Conservation (phyloP, 1,139 yeast species). For the Meyerozyma athensensis region DNA sequence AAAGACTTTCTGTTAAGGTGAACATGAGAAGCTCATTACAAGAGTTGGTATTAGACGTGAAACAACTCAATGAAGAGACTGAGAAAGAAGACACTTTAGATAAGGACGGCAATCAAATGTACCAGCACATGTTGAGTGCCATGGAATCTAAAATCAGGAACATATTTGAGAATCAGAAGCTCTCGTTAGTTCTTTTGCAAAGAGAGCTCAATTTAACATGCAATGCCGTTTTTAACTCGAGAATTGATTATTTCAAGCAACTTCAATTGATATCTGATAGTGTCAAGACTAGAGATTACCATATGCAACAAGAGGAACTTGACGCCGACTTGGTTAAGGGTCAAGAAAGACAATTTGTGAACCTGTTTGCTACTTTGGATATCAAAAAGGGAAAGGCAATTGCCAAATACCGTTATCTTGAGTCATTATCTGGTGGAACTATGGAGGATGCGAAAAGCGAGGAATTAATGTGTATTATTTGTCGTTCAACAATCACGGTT, state of each 20-base stretch:
- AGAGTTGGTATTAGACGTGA: slow-evolving; percentile 23
- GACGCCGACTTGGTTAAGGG: slow-evolving; percentile 9
- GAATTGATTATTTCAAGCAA: slow-evolving; percentile 77
- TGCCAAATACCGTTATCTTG: slow-evolving; percentile 59
- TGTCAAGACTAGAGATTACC: slow-evolving; percentile 37
- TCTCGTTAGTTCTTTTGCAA: slow-evolving; percentile 34
- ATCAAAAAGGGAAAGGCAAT: slow-evolving; percentile 33
- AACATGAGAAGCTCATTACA: slow-evolving; percentile 25
- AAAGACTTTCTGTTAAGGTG: slow-evolving; percentile 27
- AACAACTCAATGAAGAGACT: slow-evolving; percentile 22
- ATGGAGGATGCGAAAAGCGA: slow-evolving; percentile 21
- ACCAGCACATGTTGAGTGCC: slow-evolving; percentile 19
- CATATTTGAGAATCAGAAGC: slow-evolving; percentile 39
- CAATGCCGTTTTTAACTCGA: slow-evolving; percentile 67
- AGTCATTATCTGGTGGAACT: slow-evolving; percentile 32
- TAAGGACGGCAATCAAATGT: slow-evolving; percentile 7
- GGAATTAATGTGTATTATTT: slow-evolving; percentile 64
- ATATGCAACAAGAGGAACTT: slow-evolving; percentile 18
- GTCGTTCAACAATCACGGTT: slow-evolving; percentile 60
- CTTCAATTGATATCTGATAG: slow-evolving; percentile 83
- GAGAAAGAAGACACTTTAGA: slow-evolving; percentile 14
- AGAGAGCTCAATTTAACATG: slow-evolving; percentile 48
- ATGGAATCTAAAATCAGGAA: slow-evolving; percentile 21
- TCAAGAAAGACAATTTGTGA: slow-evolving; percentile 8
- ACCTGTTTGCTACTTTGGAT: slow-evolving; percentile 4